phyloP scores from a whole-genome alignment of 2,329 filamentous ascomycete genomes.

The Ceratocystis huliohia region DNA sequence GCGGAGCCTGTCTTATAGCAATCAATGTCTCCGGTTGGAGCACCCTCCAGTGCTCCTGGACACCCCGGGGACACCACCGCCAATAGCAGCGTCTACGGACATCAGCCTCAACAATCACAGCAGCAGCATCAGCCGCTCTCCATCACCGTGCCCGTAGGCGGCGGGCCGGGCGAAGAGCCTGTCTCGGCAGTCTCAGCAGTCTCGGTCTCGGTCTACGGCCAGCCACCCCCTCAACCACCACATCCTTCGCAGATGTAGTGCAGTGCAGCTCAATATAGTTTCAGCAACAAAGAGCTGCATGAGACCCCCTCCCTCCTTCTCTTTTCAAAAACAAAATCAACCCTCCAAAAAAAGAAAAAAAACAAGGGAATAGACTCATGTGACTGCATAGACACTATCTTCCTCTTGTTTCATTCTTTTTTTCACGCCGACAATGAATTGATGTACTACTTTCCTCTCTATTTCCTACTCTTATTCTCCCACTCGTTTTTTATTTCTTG shows the following conservation, averaged over 20 bases:
- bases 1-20: conserved; percentile 40
- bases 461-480: conserved; percentile 9
- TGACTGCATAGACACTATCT: background rate
- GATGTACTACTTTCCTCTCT: conserved; percentile 9
- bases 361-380: background rate
- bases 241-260: conserved; percentile 7
- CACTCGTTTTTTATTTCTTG: background rate
- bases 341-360: background rate
- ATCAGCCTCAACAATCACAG: background rate
- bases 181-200: conserved; percentile 6
- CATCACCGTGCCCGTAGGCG: conserved; percentile 9
- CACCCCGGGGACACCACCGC: conserved; percentile 26
- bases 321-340: background rate
- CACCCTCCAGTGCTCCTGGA: conserved; percentile 34
- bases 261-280: background rate
- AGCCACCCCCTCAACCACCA: conserved; percentile 2
- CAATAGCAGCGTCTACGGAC: conserved; percentile 12
- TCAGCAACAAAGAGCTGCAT: background rate
- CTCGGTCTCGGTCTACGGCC: conserved; percentile 12
- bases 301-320: too few species aligned
- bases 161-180: background rate
- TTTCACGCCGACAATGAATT: conserved; percentile 15
- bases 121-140: conserved; percentile 9
- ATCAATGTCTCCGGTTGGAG: conserved; percentile 41
- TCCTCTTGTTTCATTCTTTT: background rate